Evolutionary conservation across 2,329 filamentous ascomycete species (phyloP).

Genomic region (Cylindrodendrum hubeiense): DNA sequence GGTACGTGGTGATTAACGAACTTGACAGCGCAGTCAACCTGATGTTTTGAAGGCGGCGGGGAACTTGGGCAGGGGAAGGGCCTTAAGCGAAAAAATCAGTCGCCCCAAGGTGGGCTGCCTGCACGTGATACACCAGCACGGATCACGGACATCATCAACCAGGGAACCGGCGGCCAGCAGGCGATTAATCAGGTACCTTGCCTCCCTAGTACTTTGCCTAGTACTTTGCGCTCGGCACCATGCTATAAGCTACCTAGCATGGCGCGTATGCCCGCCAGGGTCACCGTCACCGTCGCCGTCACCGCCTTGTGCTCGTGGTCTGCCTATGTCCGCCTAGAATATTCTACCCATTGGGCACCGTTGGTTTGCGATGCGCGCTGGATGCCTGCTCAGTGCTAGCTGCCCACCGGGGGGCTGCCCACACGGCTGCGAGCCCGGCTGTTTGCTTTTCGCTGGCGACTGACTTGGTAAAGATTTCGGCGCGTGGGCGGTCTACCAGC

Average conservation of each 20-base stretch:
- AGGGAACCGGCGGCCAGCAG: not conserved
- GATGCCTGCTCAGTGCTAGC: constrained; percentile 4
- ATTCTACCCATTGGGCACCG: constrained; percentile 40
- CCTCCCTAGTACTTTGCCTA: not conserved
- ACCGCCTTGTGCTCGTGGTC: constrained; percentile 22
- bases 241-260: constrained; percentile 8
- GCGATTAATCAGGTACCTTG: not conserved
- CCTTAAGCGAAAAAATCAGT: constrained; percentile 59
- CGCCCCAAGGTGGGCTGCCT: constrained; percentile 46
- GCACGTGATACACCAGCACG: constrained; percentile 50
- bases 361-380: constrained; percentile 16
- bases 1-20: constrained; percentile 51
- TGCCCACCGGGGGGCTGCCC: not conserved
- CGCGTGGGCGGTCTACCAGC: not conserved
- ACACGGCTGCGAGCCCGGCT: not conserved
- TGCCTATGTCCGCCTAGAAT: constrained; percentile 40
- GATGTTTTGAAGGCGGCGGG: constrained; percentile 59
- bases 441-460: not conserved
- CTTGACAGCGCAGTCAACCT: constrained; percentile 53
- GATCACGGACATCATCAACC: constrained; percentile 26
- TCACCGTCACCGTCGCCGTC: constrained; percentile 37
- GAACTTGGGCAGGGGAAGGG: constrained; percentile 53
- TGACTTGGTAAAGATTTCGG: not conserved
- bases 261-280: not conserved
- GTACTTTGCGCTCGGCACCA: constrained; percentile 4